Evolutionary conservation across 129 eudicot genomes (phyloP).

Genomic region (Lactuca sativa): DNA sequence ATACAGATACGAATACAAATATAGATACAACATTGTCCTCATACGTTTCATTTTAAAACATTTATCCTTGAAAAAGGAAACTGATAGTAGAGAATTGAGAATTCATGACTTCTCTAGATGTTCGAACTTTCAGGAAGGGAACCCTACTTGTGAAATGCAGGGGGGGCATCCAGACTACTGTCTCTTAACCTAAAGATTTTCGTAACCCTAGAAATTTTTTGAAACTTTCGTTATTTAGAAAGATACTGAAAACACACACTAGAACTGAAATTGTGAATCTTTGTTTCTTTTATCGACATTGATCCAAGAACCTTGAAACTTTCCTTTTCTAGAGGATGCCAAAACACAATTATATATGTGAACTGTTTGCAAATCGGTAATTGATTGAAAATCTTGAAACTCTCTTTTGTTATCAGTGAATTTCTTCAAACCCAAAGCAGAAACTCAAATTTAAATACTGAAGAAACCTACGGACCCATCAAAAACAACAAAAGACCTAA

Average conservation of each 20-base stretch:
- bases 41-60: neutral
- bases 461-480: slow-evolving; percentile 6
- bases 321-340: neutral
- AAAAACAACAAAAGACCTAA: neutral
- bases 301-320: slow-evolving; percentile 12
- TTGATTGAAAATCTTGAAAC: neutral
- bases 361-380: neutral
- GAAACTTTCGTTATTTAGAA: slow-evolving; percentile 1
- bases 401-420: slow-evolving; percentile 3
- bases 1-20: neutral
- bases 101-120: neutral
- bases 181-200: neutral
- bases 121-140: neutral
- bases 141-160: neutral
- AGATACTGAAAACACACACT: slow-evolving; percentile 7
- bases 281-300: neutral
- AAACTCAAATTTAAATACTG: slow-evolving; percentile 7
- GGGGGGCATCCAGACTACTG: slow-evolving; percentile 4
- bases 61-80: neutral
- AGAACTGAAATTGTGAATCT: slow-evolving; percentile 15
- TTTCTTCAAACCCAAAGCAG: slow-evolving; percentile 18
- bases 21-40: neutral
- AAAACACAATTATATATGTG: neutral
- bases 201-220: neutral
- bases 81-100: neutral